phyloP scores from a whole-genome alignment of 2,329 filamentous ascomycete species.

The Malbranchea cinnamomea region DNA sequence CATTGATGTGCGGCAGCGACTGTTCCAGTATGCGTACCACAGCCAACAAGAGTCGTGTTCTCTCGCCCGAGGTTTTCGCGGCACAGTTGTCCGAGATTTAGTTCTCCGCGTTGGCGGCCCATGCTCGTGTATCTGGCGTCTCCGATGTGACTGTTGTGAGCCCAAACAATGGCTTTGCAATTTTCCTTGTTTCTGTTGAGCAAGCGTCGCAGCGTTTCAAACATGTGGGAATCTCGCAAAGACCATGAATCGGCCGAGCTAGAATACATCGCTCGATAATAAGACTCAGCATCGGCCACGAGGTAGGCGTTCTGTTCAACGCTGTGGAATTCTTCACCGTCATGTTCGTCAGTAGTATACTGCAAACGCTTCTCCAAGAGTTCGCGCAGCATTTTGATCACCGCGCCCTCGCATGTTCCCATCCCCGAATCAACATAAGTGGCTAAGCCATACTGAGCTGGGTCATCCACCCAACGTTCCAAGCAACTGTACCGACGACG shows the following conservation, averaged over 20 bases:
- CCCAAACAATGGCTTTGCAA: constrained; percentile 38
- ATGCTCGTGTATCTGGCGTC: constrained; percentile 39
- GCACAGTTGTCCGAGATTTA: constrained; percentile 41
- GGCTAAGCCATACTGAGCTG: constrained; percentile 34
- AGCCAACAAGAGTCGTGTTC: constrained; percentile 32
- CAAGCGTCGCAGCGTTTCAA: constrained; percentile 31
- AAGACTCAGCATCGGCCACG: constrained; percentile 35
- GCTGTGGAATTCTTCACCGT: constrained; percentile 35
- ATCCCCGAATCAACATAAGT: constrained; percentile 21
- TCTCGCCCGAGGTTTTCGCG: constrained; percentile 28
- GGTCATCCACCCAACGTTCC: constrained; percentile 35
- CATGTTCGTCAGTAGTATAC: constrained; percentile 19
- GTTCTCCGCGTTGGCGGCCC: constrained; percentile 29
- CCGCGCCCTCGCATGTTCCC: constrained; percentile 31
- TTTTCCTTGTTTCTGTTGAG: constrained; percentile 25
- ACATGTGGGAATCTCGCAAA: constrained; percentile 38
- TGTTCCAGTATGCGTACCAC: constrained; percentile 36
- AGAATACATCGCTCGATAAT: constrained; percentile 40
- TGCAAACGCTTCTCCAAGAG: constrained; percentile 30
- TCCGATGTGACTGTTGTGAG: constrained; percentile 39
- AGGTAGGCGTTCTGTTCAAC: constrained; percentile 37
- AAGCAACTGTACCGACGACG: constrained; percentile 32
- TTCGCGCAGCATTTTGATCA: constrained; percentile 32
- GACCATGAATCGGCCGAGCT: constrained; percentile 36
- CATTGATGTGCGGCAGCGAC: constrained; percentile 38